Conservation (phyloP, 225 moss, liverwort and hornwort species). For the Marchantia polymorpha region DNA sequence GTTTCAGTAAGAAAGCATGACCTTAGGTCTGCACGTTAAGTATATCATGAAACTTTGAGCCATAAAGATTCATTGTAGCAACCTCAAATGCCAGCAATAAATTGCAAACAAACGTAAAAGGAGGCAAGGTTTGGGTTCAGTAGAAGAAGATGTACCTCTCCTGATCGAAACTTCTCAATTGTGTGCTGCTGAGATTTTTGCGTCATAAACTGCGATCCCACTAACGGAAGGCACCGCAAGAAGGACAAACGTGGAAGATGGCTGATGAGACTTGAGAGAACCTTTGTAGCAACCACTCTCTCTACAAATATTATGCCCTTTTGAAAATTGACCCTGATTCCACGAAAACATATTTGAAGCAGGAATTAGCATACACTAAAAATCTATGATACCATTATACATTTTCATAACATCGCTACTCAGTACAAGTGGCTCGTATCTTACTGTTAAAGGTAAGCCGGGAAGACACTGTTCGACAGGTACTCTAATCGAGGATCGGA, state of each 20-base stretch:
- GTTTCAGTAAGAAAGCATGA: too few species aligned
- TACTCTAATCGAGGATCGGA: too few species aligned
- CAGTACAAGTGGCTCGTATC: too few species aligned
- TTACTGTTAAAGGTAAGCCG: too few species aligned
- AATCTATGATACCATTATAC: too few species aligned
- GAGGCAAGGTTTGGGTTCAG: background rate
- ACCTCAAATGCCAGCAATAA: too few species aligned
- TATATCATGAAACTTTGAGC: too few species aligned
- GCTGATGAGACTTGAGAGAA: constrained; percentile 64
- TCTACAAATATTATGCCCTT: constrained; percentile 97
- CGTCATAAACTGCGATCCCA: constrained; percentile 73
- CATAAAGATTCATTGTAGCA: too few species aligned
- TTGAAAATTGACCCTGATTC: constrained; percentile 63
- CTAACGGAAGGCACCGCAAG: constrained; percentile 64
- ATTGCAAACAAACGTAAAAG: background rate
- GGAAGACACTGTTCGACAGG: too few species aligned
- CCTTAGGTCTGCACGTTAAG: too few species aligned
- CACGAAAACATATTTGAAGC: background rate
- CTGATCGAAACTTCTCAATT: constrained; percentile 79
- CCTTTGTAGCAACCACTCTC: constrained; percentile 72
- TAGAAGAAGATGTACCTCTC: constrained; percentile 41
- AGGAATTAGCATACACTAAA: background rate
- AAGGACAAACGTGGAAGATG: constrained; percentile 44
- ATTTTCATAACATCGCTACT: too few species aligned
- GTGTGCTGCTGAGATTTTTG: constrained; percentile 70